phyloP scores from a whole-genome alignment of 164 flowering plant species.

The Dillenia suffruticosa region DNA sequence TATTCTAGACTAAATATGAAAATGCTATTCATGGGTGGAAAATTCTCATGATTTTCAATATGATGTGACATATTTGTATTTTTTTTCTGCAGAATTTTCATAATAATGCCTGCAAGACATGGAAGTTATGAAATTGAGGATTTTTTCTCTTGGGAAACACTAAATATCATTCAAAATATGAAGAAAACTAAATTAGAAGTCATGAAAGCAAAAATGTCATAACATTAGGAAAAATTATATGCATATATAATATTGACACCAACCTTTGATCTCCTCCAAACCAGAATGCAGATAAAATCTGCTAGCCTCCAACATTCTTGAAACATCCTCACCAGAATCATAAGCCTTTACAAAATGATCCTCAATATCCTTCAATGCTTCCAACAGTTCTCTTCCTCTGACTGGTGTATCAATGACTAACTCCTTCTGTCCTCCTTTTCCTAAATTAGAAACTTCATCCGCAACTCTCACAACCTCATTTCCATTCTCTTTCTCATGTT shows the following conservation, averaged over 20 bases:
- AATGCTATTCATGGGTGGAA: too few species aligned
- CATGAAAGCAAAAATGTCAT: background rate
- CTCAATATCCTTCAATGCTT: conserved; percentile 78
- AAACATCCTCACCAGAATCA: conserved; percentile 83
- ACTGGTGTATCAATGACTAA: conserved; percentile 59
- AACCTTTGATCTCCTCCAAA: conserved; percentile 89
- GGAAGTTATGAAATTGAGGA: too few species aligned
- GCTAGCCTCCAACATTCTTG: conserved; percentile 83
- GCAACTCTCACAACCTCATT: conserved; percentile 22
- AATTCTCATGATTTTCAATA: too few species aligned
- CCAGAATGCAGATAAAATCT: conserved; percentile 62
- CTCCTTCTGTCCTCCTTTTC: conserved; percentile 42
- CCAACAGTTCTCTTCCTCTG: conserved; percentile 76
- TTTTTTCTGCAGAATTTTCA: too few species aligned
- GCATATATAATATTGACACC: background rate
- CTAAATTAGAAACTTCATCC: conserved; percentile 19
- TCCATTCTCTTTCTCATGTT: conserved; percentile 11
- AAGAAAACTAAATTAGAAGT: background rate
- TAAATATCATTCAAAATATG: background rate
- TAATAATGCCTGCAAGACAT: too few species aligned
- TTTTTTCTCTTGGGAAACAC: too few species aligned
- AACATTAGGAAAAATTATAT: background rate
- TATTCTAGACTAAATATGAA: too few species aligned
- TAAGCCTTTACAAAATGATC: conserved; percentile 76
- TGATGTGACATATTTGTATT: too few species aligned